Conservation (phyloP, 108 stramenopile species). For the Fragilariopsis cylindrus region DNA sequence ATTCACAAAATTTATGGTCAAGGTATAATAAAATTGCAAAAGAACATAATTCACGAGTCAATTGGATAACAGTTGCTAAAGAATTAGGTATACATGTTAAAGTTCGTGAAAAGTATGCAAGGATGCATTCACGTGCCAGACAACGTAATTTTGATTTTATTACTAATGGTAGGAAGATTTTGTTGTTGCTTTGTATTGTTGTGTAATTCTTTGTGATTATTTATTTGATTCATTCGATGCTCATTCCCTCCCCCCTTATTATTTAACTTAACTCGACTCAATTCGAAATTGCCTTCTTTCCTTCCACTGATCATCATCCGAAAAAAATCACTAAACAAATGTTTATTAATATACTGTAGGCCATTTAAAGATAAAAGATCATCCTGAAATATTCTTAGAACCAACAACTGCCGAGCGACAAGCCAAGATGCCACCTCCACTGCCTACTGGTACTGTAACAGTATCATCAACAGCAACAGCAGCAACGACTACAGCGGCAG, state of each 20-base stretch:
- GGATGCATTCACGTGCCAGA: conserved; percentile 78
- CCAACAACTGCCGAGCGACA: conserved; percentile 57
- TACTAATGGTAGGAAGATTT: conserved; percentile 13
- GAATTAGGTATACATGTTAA: conserved; percentile 87
- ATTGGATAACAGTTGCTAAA: conserved; percentile 79
- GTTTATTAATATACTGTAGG: not conserved
- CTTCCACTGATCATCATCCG: too few species aligned
- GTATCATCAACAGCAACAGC: not conserved
- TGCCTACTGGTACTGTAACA: not conserved
- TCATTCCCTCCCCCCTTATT: too few species aligned
- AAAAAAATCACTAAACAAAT: too few species aligned
- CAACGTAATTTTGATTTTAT: conserved; percentile 76
- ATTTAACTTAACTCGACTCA: too few species aligned
- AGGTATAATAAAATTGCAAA: conserved; percentile 87
- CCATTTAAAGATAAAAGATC: conserved; percentile 68
- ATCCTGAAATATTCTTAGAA: conserved; percentile 70
- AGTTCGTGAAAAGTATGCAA: conserved; percentile 84
- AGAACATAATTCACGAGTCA: conserved; percentile 85
- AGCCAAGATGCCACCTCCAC: conserved; percentile 55
- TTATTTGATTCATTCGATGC: too few species aligned
- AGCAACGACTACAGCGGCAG: not conserved
- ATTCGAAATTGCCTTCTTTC: too few species aligned
- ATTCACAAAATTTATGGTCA: conserved; percentile 82
- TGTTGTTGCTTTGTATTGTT: too few species aligned
- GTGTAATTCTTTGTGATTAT: too few species aligned